A percentile compares a stretch with the other conserved stretches of the same genome.
Conservation (phyloP, 2,329 filamentous ascomycete species). For the Emmonsiellopsis sp. region DNA sequence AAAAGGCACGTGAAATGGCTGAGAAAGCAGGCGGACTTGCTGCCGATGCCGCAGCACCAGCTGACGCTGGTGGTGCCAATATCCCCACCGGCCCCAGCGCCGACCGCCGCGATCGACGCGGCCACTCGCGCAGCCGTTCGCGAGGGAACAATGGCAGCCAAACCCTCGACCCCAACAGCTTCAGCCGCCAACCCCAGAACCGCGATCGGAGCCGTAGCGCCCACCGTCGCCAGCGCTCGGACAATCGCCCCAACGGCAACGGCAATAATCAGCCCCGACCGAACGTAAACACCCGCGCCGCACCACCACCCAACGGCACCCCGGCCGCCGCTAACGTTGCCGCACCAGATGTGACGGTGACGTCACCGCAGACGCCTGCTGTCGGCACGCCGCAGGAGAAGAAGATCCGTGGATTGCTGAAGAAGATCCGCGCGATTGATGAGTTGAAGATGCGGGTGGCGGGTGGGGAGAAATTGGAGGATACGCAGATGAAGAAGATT, state of each 20-base stretch:
- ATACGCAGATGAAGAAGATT: constrained; percentile 98
- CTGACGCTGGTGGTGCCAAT: constrained; percentile 1
- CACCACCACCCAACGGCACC: constrained; percentile 31
- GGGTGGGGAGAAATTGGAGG: constrained; percentile 90
- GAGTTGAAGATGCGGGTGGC: constrained; percentile 96
- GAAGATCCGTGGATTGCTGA: constrained; percentile 85
- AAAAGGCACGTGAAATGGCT: constrained; percentile 77
- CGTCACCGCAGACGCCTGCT: constrained; percentile 19
- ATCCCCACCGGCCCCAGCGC: constrained; percentile 40
- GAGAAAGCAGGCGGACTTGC: constrained; percentile 42
- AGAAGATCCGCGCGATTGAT: constrained; percentile 97
- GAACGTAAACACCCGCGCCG: constrained; percentile 8
- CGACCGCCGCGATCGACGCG: constrained; percentile 50
- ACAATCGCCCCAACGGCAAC: constrained; percentile 10
- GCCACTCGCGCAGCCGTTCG: constrained; percentile 47
- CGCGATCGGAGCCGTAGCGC: constrained; percentile 22
- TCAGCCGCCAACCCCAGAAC: constrained; percentile 18
- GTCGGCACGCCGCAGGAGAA: constrained; percentile 56
- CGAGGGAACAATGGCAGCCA: constrained; percentile 31
- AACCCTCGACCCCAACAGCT: constrained; percentile 13
- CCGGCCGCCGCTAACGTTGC: constrained; percentile 11
- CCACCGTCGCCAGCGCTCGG: constrained; percentile 19
- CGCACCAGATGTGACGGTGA: constrained; percentile 24
- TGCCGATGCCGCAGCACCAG: constrained; percentile 27
- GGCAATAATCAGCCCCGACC: constrained; percentile 7